phyloP scores from a whole-genome alignment of 108 stramenopile genomes.

The Cyclotella sp. region DNA sequence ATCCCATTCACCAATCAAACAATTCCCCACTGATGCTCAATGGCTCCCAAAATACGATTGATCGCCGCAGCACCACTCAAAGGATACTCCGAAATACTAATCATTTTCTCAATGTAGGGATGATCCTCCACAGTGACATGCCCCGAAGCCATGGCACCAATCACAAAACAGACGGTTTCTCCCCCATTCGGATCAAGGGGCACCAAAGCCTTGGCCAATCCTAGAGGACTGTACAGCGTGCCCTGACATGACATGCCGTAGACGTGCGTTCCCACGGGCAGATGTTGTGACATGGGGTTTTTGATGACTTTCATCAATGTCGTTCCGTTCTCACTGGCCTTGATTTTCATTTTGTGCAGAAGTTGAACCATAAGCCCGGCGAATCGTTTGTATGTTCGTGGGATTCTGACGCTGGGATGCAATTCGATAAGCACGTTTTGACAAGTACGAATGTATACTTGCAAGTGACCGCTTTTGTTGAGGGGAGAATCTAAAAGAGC shows the following conservation, averaged over 20 bases:
- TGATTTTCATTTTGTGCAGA: conserved; percentile 99
- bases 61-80: conserved; percentile 94
- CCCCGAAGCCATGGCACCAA: conserved; percentile 97
- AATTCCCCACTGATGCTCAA: conserved; percentile 97
- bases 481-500: conserved; percentile 96
- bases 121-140: conserved; percentile 93
- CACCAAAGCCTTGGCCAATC: conserved; percentile 81
- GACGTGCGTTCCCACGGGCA: conserved; percentile 91
- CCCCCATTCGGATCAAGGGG: conserved; percentile 57
- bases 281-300: conserved; percentile 96
- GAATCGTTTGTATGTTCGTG: conserved; percentile 98
- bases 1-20: conserved; percentile 50
- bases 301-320: conserved; percentile 98
- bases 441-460: conserved; percentile 92
- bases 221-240: conserved; percentile 83
- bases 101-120: conserved; percentile 96
- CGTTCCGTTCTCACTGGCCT: conserved; percentile 89
- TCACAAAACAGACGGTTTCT: conserved; percentile 86
- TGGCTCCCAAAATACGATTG: conserved; percentile 86
- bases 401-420: conserved; percentile 92
- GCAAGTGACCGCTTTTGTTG: conserved; percentile 95
- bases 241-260: conserved; percentile 91
- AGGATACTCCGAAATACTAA: conserved; percentile 95
- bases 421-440: conserved; percentile 97
- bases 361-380: conserved; percentile 94